These are phyloP conservation scores for Candida krabiensis DNA, from an alignment of 805 yeast species.

Conservation along the genomic window DNA sequence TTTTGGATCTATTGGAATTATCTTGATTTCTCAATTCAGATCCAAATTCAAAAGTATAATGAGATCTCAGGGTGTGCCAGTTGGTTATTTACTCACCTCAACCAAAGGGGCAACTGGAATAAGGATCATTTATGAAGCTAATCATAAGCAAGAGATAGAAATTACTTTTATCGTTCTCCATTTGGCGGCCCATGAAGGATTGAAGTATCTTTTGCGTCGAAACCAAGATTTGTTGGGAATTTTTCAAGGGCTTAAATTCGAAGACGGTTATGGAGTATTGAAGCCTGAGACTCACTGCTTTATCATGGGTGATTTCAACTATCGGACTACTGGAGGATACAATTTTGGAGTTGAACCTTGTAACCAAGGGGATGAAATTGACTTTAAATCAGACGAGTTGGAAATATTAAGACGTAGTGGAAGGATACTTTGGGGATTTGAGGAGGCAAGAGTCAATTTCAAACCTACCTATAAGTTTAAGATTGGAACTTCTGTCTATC, in stretches of 20 bases:
- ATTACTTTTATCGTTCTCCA: slow-evolving; percentile 72
- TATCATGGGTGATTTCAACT: slow-evolving; percentile 84
- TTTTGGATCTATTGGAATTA: slow-evolving; percentile 58
- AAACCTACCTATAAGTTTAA: slow-evolving; percentile 79
- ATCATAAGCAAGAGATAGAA: slow-evolving; percentile 25
- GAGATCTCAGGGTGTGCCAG: slow-evolving; percentile 36
- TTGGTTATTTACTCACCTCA: slow-evolving; percentile 62
- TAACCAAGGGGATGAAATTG: slow-evolving; percentile 7
- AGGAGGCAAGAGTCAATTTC: slow-evolving; percentile 65
- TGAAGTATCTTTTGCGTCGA: slow-evolving; percentile 43
- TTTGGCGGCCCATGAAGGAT: slow-evolving; percentile 78
- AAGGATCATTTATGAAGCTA: slow-evolving; percentile 40
- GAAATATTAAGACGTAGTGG: slow-evolving; percentile 39
- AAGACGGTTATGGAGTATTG: slow-evolving; percentile 53
- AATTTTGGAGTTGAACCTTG: slow-evolving; percentile 3
- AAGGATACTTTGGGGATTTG: slow-evolving; percentile 58
- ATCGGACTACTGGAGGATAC: slow-evolving; percentile 47
- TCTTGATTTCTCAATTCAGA: slow-evolving; percentile 46
- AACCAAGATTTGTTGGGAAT: slow-evolving; percentile 51
- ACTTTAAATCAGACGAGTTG: slow-evolving; percentile 49
- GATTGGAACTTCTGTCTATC: slow-evolving; percentile 46
- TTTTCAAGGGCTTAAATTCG: slow-evolving; percentile 55
- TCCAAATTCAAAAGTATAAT: slow-evolving; percentile 22
- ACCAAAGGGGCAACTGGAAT: slow-evolving; percentile 76
- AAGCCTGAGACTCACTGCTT: slow-evolving; percentile 61